Evolutionary conservation across 169 alveolate genomes (phyloP), one percentile per base, ranked within the genome.

Genomic region (Cryptosporidium viatorum): DNA sequence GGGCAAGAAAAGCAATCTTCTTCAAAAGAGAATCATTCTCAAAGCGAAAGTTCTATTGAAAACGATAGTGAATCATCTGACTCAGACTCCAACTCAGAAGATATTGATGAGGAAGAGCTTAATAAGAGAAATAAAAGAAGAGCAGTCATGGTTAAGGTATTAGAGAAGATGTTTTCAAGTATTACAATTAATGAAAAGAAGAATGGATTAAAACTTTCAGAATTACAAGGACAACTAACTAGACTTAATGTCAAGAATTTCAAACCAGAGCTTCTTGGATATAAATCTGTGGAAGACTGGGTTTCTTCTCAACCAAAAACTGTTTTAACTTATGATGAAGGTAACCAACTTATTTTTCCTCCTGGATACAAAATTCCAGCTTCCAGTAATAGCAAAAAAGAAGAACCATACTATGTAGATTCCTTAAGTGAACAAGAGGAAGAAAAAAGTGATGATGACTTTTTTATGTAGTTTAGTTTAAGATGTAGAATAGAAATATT

Each of bases 141-240:
- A 65, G 89, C 69, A 29, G 74, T 80, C 7, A 80, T 80, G 89
- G 67, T 65, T 41, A 80, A 80, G 62, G 89, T 65, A 26, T n/a
- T 80, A 4, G 89, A 80, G 62, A 80, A 62, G 33, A 80, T 80
- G 75, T 62, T 80, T 26, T 62, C 75, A 37, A 80, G 52, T 10
- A 67, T 62, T 6, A 62, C 69, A 16, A 31, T 73, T 18, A 80
- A 16, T 26, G 73, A 65, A 16, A 80, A 26, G 73, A 65, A 80
- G 29, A 50, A 60, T 62, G 89, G 89, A 6, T 31, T 80, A 26
- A 45, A 43, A 41, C 35, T 80, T 21, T 59, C 73, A 29, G 75
- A 80, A 23, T 43, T 80, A 31, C 41, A 62, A 14, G 41, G 29
- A 21, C 89, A 80, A 29, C 23, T 80, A 29, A 59, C 89, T 8